Evolutionary conservation across 768 basidiomycete genomes (phyloP), one percentile per base, ranked within the genome.

Genomic region (Exidia glandulosa): DNA sequence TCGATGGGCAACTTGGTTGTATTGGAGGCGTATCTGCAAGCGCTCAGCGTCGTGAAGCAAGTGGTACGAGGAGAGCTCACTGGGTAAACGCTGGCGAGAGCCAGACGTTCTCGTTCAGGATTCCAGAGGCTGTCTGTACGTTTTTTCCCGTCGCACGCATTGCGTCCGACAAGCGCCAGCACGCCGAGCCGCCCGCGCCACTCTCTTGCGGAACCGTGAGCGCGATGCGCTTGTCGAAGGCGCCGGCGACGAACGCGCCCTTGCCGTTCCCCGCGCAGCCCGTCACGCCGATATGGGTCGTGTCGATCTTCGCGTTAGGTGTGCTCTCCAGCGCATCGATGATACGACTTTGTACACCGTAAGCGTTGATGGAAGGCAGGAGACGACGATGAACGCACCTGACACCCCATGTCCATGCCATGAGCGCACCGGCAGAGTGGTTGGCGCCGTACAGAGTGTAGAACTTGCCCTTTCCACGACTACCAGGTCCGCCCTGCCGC

Each of bases 121-220:
- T 84, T 67, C 83, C 79, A 3, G 75, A 73, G 3, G 81, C 81
- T 5, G 80, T 80, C 69, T 84, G 82, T 2, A 79, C 78, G 57
- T 63, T 64, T 30, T 70, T 70, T 2, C 81, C 81, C 23, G 63
- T 66, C 34, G 67, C 63, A 63, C 75, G 68, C 74, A 80, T 76
- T 52, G 65, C 75, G 63, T 79, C 74, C n/a, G 81, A 82, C 60
- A 84, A 70, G 47, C 82, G 77, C 83, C 83, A 84, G 71, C 78
- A 80, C 19, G 76, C 78, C 30, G 75, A 77, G 6, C 83, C 82
- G 56, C 83, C 82, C 12, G 81, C 80, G 13, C 83, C 83, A 14
- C 81, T 83, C 68, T 84, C 82, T 68, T 84, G 83, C 5, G 81
- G 80, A 62, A 84, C 79, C 3, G 81, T 83, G 61, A 84, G 72